Base-by-base conservation (phyloP, 441 rosid genomes). In the Gossypium gossypioides region DNA sequence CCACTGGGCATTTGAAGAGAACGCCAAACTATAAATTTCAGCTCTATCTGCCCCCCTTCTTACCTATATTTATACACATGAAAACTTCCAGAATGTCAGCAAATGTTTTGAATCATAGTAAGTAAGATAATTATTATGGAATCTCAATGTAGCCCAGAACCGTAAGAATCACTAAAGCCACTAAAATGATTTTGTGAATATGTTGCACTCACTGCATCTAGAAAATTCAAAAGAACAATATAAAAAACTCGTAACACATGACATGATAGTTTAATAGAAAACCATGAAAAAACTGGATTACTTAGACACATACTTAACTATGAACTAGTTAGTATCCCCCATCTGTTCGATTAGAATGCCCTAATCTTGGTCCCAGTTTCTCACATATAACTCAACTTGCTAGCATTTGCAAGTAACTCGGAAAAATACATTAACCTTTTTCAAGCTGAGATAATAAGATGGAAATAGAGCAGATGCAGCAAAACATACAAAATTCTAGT, bases 1-100 rank as follows among this genome's bases (percentile, higher is more conserved):
- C 93, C 91, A 86, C 68, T 87, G 86, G 16, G 86, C 84, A 63
- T 80, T 78, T 59, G 91, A 72, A 63, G 93, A 89, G 73, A 89
- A 89, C 15, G 91, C 91, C 84, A 89, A 76, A 68, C 93, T 89
- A 75, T 86, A 80, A 61, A 89, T 84, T 72, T 87, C 93, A 5
- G 93, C 93, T 82, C 93, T 84, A 75, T 89, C 93, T 18, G 91
- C 90, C 70, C 93, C 93, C 79, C 93, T 86, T 75, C 93, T 83
- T 21, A 89, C 85, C 93, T 89, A 63, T 74, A 79, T 65, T 29
- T 7, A 46, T 15, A 59, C 54, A 16, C 18, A 59, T 15, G 25
- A 50, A 50, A 27, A 50, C 44, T 50, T 50, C 18, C 71, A 67
- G 57, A 67, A 25, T n/a, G 24, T 27, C 24, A 16, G 1, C 56